Base-by-base conservation (phyloP, 768 basidiomycete genomes). In the Russula olivacea region DNA sequence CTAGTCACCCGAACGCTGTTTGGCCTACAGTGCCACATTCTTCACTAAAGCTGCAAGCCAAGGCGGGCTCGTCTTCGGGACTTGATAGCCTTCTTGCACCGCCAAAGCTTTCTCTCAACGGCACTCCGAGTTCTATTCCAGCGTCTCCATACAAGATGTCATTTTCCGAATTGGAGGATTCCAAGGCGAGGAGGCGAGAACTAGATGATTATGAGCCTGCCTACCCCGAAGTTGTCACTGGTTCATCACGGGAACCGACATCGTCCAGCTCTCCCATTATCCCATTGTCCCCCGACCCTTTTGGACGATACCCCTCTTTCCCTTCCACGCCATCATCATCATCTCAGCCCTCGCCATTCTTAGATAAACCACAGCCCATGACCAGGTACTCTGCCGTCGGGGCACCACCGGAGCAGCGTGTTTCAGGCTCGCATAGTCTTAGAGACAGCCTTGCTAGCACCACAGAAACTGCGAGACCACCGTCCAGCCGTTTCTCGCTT, bases 241-340 rank as follows among this genome's bases (percentile, higher is more conserved):
- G n/a, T n/a, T 70, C 73, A 21, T 67, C 74, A 28, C 66, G 38
- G 58, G 68, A 70, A 57, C 50, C 68, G 63, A 58, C 70, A 60
- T 50, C 67, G 34, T 64, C 75, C 10, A 78, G 77, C 47, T 84
- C 85, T 1, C 86, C 88, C 23, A 70, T 86, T n/a, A 88, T 91
- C 59, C 91, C 91, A 43, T 76, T 91, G n/a, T 88, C 89, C 11
- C 88, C 90, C 9, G 90, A 92, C 74, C 90, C 90, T 30, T 91
- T 92, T 69, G 85, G 86, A 12, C 81, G 89, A 30, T 86, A 81
- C 68, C 78, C 89, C 36, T 89, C 88, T 3, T 68, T 55, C 12
- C 30, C 63, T 32, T 47, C 58, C 3, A 36, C 59, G 25, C 28
- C n/a, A 25, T 41, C 53, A 40, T 40, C 38, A 38, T 40, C 38